These are phyloP conservation scores for Phoma herbarum DNA, from an alignment of 2,329 filamentous ascomycete genomes.

Conservation along the genomic window DNA sequence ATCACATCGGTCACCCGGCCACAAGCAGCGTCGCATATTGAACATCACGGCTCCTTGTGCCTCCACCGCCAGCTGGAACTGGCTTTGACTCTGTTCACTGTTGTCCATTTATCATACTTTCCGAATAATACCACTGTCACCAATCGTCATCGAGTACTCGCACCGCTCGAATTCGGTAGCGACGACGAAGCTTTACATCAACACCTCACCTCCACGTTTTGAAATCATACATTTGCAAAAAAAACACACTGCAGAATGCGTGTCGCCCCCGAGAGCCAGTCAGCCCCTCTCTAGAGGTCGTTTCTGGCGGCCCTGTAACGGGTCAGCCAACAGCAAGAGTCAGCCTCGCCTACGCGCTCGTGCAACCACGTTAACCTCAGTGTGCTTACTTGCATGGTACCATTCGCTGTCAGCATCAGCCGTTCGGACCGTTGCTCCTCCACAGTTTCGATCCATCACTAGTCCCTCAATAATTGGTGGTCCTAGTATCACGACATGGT, in stretches of 20 bases:
- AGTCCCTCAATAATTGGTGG: not conserved
- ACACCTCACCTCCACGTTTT: not conserved
- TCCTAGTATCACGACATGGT: slow-evolving; percentile 3
- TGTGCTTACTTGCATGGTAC: slow-evolving; percentile 5
- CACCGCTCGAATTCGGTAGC: not conserved
- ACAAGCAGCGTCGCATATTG: not conserved
- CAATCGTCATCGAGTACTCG: not conserved
- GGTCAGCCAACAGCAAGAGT: slow-evolving; percentile 6
- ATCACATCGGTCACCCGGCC: slow-evolving; percentile 14
- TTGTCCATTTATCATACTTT: not conserved
- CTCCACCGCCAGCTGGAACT: not conserved
- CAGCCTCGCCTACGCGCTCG: slow-evolving; percentile 4
- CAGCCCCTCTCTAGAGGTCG: slow-evolving; percentile 1
- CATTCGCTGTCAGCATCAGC: not conserved
- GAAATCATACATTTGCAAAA: not conserved
- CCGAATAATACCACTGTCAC: not conserved
- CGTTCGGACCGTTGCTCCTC: slow-evolving; percentile 7
- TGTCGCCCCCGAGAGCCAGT: not conserved
- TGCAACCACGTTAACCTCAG: slow-evolving; percentile 12
- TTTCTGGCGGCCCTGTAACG: not conserved
- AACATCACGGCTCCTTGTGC: slow-evolving; percentile 1
- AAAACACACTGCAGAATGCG: not conserved
- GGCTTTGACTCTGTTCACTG: not conserved
- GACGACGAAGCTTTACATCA: not conserved
- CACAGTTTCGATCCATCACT: not conserved